Evolutionary conservation across 2,329 filamentous ascomycete genomes (phyloP).

Genomic region (Coleophoma crateriformis): DNA sequence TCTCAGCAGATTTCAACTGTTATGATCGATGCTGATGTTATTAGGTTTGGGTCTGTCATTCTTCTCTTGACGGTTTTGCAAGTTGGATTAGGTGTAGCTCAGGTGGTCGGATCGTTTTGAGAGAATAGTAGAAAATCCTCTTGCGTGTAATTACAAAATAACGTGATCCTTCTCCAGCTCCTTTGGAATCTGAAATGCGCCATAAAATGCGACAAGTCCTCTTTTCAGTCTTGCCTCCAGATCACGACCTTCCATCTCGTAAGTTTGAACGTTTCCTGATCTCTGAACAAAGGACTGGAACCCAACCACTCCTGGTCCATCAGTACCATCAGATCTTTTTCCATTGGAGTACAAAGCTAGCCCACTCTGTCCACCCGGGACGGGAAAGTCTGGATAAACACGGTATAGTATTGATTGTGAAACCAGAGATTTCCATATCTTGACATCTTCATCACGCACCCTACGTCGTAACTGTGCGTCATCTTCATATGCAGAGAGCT

Average conservation of each 20-base stretch:
- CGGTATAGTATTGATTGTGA: conserved; percentile 1
- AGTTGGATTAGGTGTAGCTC: not conserved
- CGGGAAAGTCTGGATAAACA: conserved; percentile 1
- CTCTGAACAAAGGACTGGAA: conserved; percentile 3
- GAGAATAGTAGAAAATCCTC: not conserved
- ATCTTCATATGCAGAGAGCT: not conserved
- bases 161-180: conserved; percentile 2
- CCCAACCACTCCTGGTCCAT: not conserved
- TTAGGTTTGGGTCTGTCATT: conserved; percentile 3
- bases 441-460: not conserved
- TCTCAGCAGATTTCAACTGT: not conserved
- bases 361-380: conserved; percentile 1
- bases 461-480: not conserved
- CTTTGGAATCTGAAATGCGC: conserved; percentile 1
- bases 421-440: conserved; percentile 1
- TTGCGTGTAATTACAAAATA: not conserved
- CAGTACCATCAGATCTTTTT: not conserved
- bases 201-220: conserved; percentile 4
- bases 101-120: conserved; percentile 3
- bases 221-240: conserved; percentile 1
- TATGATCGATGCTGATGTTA: not conserved
- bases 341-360: conserved; percentile 1
- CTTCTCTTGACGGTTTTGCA: conserved; percentile 1
- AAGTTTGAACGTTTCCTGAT: conserved; percentile 1
- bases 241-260: conserved; percentile 2